Conservation (phyloP, 495 filamentous ascomycete species). For the Tuber brumale region DNA sequence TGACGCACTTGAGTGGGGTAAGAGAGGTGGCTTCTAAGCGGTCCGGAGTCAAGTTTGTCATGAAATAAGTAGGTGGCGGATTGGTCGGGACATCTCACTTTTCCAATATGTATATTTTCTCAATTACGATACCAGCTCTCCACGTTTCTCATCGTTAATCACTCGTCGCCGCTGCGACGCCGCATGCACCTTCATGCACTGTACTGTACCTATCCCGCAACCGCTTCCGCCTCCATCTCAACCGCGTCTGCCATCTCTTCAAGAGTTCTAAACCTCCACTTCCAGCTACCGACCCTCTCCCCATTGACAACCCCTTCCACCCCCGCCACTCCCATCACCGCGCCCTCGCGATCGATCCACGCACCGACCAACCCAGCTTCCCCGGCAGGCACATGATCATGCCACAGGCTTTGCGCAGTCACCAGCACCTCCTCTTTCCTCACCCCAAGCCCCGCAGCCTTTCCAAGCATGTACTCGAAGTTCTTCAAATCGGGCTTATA, state of each 20-base stretch:
- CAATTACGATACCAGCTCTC: neutral
- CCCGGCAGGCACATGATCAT: constrained; percentile 66
- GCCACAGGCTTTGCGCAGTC: constrained; percentile 61
- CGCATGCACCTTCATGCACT: neutral
- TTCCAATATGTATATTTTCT: neutral
- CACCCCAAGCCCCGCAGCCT: constrained; percentile 52
- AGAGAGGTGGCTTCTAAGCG: neutral
- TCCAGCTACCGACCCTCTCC: constrained; percentile 48
- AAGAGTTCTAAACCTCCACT: constrained; percentile 59
- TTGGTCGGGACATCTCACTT: neutral
- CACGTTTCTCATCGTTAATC: neutral
- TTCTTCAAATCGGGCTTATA: constrained; percentile 67
- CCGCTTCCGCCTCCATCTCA: constrained; percentile 43
- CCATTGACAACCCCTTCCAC: constrained; percentile 47
- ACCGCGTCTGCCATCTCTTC: constrained; percentile 67
- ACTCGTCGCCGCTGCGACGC: neutral
- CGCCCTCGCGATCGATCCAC: constrained; percentile 62
- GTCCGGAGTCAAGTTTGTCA: neutral
- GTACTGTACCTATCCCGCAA: neutral
- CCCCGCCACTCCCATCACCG: constrained; percentile 46
- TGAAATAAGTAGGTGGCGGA: neutral
- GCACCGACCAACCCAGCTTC: constrained; percentile 56
- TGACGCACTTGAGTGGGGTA: neutral
- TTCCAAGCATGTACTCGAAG: constrained; percentile 59
- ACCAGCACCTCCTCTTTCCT: constrained; percentile 55